A percentile compares a stretch with the other conserved stretches of the same genome.
These are phyloP conservation scores for Aspergillus chevalieri DNA, from an alignment of 2,329 filamentous ascomycete species.

Conservation along the genomic window DNA sequence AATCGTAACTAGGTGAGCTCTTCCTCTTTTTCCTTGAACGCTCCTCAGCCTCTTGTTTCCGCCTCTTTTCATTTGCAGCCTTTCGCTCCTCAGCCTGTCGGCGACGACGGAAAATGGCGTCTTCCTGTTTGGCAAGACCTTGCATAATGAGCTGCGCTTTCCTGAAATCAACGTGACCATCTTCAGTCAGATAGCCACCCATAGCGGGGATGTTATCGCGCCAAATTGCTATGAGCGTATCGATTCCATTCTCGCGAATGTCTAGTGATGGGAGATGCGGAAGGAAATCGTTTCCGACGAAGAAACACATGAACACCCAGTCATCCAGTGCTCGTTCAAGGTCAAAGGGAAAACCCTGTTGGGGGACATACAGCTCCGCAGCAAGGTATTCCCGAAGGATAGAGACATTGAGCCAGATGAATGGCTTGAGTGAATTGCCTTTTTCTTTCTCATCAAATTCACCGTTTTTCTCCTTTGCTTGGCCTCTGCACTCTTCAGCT, in stretches of 20 bases:
- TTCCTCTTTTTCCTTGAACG: slow-evolving; percentile 38
- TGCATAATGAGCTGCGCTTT: slow-evolving; percentile 82
- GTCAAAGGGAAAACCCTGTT: slow-evolving; percentile 82
- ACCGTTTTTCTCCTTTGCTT: slow-evolving; percentile 68
- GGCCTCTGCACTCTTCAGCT: slow-evolving; percentile 74
- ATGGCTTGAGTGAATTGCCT: slow-evolving; percentile 69
- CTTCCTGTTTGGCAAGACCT: slow-evolving; percentile 86
- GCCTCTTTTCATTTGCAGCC: slow-evolving; percentile 70
- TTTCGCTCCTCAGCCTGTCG: slow-evolving; percentile 79
- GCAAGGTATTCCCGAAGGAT: slow-evolving; percentile 88
- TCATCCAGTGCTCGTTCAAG: slow-evolving; percentile 91
- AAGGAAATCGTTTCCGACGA: slow-evolving; percentile 96
- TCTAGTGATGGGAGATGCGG: slow-evolving; percentile 96
- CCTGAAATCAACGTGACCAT: slow-evolving; percentile 82
- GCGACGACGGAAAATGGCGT: slow-evolving; percentile 82
- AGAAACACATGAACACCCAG: slow-evolving; percentile 99
- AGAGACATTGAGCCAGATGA: slow-evolving; percentile 96
- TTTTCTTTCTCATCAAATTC: slow-evolving; percentile 78
- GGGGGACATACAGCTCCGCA: slow-evolving; percentile 76
- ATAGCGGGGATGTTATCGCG: slow-evolving; percentile 83
- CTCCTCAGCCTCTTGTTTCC: slow-evolving; percentile 60
- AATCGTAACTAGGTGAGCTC: slow-evolving; percentile 40
- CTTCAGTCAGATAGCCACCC: slow-evolving; percentile 94
- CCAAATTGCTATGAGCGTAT: slow-evolving; percentile 95
- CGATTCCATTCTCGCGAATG: slow-evolving; percentile 94